A percentile compares a stretch with the other conserved stretches of the same genome.
These are phyloP conservation scores for Yamadazyma akitaensis DNA, from an alignment of 805 yeast species.

Conservation along the genomic window DNA sequence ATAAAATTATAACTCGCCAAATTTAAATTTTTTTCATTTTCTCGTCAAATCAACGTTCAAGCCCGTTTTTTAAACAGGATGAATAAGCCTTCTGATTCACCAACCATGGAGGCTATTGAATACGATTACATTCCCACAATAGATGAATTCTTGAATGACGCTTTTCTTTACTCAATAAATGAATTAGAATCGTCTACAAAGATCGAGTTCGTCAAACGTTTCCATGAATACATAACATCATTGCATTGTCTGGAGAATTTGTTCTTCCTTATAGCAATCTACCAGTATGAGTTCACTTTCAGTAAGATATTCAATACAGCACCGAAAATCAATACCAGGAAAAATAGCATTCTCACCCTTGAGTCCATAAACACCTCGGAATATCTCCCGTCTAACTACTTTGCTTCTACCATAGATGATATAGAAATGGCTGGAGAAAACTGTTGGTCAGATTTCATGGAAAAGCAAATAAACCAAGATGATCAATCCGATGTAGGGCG, in stretches of 20 bases:
- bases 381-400: conserved; percentile 20
- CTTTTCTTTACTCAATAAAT: conserved; percentile 25
- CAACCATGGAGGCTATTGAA: not conserved
- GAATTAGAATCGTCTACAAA: conserved; percentile 15
- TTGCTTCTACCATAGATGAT: conserved; percentile 27
- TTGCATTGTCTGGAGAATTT: conserved; percentile 47
- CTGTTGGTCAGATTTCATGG: conserved; percentile 21
- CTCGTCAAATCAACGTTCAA: not conserved
- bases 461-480: conserved; percentile 9
- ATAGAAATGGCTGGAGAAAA: conserved; percentile 21
- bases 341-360: conserved; percentile 3
- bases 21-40: not conserved
- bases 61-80: not conserved
- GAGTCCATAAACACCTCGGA: conserved; percentile 18
- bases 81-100: not conserved
- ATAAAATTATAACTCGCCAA: not conserved
- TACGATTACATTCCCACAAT: conserved; percentile 8
- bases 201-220: conserved; percentile 20
- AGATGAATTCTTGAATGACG: conserved; percentile 32
- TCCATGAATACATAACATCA: conserved; percentile 31
- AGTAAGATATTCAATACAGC: conserved; percentile 18
- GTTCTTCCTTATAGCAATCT: conserved; percentile 42
- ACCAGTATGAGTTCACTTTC: conserved; percentile 44
- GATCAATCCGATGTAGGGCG: conserved; percentile 2
- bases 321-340: conserved; percentile 8